phyloP scores from a whole-genome alignment of 2,329 filamentous ascomycete genomes.

The Ascochyta viciae-villosae region DNA sequence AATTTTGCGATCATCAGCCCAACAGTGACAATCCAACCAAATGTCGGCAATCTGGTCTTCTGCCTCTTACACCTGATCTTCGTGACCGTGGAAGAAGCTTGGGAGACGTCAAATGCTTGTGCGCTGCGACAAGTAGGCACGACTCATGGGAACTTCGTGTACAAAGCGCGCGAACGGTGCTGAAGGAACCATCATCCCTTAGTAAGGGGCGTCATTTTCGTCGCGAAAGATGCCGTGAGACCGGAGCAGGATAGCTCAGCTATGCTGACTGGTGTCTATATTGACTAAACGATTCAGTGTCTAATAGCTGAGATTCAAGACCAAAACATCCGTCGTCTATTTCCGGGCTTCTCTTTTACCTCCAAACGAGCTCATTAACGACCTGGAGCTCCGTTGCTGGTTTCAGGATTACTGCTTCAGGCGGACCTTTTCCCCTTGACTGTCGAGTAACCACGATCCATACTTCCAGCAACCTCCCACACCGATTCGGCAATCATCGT shows the following conservation, averaged over 20 bases:
- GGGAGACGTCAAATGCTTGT: background rate
- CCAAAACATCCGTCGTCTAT: too few relatives aligned
- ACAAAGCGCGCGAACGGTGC: background rate
- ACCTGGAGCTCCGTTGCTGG: too few relatives aligned
- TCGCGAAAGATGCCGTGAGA: background rate
- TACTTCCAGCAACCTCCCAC: too few relatives aligned
- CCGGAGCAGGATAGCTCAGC: background rate
- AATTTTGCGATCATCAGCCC: too few relatives aligned
- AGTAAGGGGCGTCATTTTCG: background rate
- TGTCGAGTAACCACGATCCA: background rate
- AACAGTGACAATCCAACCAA: too few relatives aligned
- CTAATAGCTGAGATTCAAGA: too few relatives aligned
- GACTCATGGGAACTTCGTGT: background rate
- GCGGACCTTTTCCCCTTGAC: background rate
- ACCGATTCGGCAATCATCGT: background rate
- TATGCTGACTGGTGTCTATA: background rate
- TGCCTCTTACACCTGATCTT: too few relatives aligned
- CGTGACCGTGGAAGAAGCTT: too few relatives aligned
- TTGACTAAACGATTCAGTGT: background rate
- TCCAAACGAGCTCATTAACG: too few relatives aligned
- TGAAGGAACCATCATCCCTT: constrained; percentile 2
- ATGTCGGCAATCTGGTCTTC: too few relatives aligned
- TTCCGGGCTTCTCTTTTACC: too few relatives aligned
- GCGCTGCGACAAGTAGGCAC: background rate
- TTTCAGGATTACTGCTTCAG: background rate